Evolutionary conservation across 441 rosid genomes (phyloP).

Genomic region (Adansonia gregorii): DNA sequence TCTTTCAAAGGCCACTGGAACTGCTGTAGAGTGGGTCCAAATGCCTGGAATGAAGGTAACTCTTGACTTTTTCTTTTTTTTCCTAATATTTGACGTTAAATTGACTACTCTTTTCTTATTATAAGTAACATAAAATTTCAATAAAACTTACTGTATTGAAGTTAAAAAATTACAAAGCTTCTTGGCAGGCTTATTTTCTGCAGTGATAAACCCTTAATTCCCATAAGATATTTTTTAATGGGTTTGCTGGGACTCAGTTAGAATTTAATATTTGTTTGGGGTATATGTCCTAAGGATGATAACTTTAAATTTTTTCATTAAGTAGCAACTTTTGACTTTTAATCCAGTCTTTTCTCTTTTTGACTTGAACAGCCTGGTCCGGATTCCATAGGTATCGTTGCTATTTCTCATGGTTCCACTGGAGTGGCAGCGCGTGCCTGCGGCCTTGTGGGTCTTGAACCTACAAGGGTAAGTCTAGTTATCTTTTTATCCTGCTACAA

Average conservation of each 20-base stretch:
- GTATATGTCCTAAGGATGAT: background rate
- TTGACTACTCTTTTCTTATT: background rate
- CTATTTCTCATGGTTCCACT: conserved; percentile 98
- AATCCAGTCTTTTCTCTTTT: background rate
- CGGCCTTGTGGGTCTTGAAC: conserved; percentile 98
- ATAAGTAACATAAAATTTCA: background rate
- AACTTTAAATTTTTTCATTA: background rate
- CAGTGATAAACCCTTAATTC: background rate
- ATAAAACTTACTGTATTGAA: background rate
- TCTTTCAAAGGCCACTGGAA: conserved; percentile 99
- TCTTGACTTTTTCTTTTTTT: conserved; percentile 20
- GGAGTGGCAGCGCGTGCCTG: conserved; percentile 99
- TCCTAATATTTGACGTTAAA: conserved; percentile 3
- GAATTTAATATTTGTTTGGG: background rate
- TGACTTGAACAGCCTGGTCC: conserved; percentile 91
- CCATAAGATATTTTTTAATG: too few relatives aligned
- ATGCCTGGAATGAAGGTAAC: conserved; percentile 99
- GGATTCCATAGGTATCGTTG: conserved; percentile 99
- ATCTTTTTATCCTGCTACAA: background rate
- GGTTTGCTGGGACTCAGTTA: background rate
- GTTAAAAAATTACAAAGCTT: background rate
- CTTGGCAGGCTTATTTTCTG: background rate
- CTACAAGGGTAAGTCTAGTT: conserved; percentile 77
- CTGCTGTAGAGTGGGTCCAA: conserved; percentile 99
- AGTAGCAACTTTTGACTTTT: conserved; percentile 14